Conservation (phyloP, 75 land plant genomes). For the Ceratopteris richardii region DNA sequence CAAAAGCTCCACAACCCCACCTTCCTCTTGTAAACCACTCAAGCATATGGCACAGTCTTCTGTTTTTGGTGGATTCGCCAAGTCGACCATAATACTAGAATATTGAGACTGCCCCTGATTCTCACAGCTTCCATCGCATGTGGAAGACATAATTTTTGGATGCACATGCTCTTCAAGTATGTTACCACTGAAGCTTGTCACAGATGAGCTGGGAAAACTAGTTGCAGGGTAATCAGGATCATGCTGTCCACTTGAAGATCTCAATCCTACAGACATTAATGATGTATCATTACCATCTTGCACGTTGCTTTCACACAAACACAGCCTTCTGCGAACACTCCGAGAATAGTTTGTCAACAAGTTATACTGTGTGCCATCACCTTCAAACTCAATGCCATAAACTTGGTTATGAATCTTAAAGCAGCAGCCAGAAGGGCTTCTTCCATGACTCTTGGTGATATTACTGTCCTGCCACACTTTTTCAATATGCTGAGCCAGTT, state of each 20-base stretch:
- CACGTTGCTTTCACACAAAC: not conserved
- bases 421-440: conserved; percentile 10
- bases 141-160: no score
- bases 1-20: conserved; percentile 6
- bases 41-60: conserved; percentile 26
- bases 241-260: no score
- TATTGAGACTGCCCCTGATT: not conserved
- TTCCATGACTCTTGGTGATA: conserved; percentile 2
- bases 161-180: no score
- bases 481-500: conserved; percentile 15
- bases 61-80: conserved; percentile 10
- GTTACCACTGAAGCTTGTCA: no score
- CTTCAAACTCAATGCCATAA: no score
- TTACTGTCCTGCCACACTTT: conserved; percentile 17
- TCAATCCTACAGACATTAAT: no score
- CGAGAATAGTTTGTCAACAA: not conserved
- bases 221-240: no score
- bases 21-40: conserved; percentile 13
- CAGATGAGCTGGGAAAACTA: no score
- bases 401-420: not conserved
- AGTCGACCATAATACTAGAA: conserved; percentile 7
- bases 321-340: not conserved
- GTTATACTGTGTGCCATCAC: not conserved
- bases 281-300: no score
- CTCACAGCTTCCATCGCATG: no score